Percentiles rank a stretch among this genome's conserved stretches.
These are phyloP conservation scores for Phoma sp. DNA, from an alignment of 2,329 filamentous ascomycete species.

Conservation along the genomic window DNA sequence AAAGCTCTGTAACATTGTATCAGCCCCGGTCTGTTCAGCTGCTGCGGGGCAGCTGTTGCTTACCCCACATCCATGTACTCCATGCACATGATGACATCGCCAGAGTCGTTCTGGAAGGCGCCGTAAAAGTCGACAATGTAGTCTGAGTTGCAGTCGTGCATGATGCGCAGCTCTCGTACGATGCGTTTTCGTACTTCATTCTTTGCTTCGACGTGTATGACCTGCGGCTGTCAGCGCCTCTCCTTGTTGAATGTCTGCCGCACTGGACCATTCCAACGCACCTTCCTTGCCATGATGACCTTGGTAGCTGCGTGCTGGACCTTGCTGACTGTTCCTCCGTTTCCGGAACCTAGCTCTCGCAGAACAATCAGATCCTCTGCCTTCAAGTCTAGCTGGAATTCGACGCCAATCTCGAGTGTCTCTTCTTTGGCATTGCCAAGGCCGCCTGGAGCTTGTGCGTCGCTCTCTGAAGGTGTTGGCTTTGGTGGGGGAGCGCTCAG, in stretches of 20 bases:
- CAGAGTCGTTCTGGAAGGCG: slow-evolving; percentile 93
- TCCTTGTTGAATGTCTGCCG: neutral
- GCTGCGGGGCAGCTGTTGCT: slow-evolving; percentile 47
- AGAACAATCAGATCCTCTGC: slow-evolving; percentile 91
- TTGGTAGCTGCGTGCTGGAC: slow-evolving; percentile 94
- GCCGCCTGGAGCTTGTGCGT: slow-evolving; percentile 66
- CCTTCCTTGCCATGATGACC: slow-evolving; percentile 97
- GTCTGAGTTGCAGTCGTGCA: slow-evolving; percentile 96
- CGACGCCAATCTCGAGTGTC: slow-evolving; percentile 92
- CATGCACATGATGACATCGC: slow-evolving; percentile 99
- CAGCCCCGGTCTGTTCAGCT: slow-evolving; percentile 15
- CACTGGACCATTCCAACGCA: slow-evolving; percentile 50
- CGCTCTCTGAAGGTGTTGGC: slow-evolving; percentile 72
- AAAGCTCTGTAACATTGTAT: slow-evolving; percentile 69
- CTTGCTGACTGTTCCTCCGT: slow-evolving; percentile 98
- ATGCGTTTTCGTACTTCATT: slow-evolving; percentile 97
- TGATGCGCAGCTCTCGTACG: slow-evolving; percentile 94
- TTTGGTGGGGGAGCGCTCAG: slow-evolving; percentile 80
- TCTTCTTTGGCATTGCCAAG: slow-evolving; percentile 69
- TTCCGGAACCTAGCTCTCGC: slow-evolving; percentile 93
- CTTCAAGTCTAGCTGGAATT: slow-evolving; percentile 91
- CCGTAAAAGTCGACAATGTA: slow-evolving; percentile 99
- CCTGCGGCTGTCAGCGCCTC: slow-evolving; percentile 59
- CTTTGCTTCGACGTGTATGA: slow-evolving; percentile 98
- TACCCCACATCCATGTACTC: slow-evolving; percentile 99